These are phyloP conservation scores for Ogataea naganishii DNA, from an alignment of 805 yeast species.

Conservation along the genomic window DNA sequence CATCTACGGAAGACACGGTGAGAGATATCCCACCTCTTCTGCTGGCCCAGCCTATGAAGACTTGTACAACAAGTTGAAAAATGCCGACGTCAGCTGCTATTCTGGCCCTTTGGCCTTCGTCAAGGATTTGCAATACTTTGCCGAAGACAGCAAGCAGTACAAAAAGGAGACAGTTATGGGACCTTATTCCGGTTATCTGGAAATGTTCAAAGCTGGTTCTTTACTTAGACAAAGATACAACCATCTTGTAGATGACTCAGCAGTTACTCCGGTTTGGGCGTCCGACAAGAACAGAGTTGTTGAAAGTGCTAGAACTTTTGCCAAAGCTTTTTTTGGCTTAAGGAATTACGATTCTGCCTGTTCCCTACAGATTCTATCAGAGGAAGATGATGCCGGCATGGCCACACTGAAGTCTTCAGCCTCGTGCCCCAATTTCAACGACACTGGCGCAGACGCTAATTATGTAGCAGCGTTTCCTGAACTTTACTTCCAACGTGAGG, in stretches of 20 bases:
- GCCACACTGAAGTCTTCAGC: conserved; percentile 50
- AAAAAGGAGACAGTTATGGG: conserved; percentile 41
- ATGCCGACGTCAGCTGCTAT: conserved; percentile 25
- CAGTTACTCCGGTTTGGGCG: conserved; percentile 40
- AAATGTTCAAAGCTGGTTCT: conserved; percentile 41
- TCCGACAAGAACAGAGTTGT: conserved; percentile 47
- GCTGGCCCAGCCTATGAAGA: conserved; percentile 18
- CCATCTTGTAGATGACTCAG: conserved; percentile 29
- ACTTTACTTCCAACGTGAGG: conserved; percentile 42
- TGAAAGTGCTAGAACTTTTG: conserved; percentile 46
- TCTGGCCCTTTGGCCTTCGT: conserved; percentile 47
- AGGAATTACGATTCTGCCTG: conserved; percentile 28
- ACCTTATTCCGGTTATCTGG: conserved; percentile 44
- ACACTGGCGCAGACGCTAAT: conserved; percentile 16
- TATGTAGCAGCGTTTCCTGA: conserved; percentile 16
- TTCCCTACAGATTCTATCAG: conserved; percentile 34
- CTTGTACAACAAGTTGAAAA: conserved; percentile 25
- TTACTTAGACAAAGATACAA: conserved; percentile 40
- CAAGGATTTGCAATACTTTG: conserved; percentile 45
- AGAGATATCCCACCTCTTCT: conserved; percentile 55
- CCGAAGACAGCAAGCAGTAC: conserved; percentile 20
- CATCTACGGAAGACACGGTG: conserved; percentile 70
- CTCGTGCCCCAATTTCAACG: conserved; percentile 31
- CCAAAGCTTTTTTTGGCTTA: conserved; percentile 47
- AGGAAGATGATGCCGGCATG: conserved; percentile 40